phyloP scores from a whole-genome alignment of 805 yeast genomes.

The Priceomyces melissophilus region DNA sequence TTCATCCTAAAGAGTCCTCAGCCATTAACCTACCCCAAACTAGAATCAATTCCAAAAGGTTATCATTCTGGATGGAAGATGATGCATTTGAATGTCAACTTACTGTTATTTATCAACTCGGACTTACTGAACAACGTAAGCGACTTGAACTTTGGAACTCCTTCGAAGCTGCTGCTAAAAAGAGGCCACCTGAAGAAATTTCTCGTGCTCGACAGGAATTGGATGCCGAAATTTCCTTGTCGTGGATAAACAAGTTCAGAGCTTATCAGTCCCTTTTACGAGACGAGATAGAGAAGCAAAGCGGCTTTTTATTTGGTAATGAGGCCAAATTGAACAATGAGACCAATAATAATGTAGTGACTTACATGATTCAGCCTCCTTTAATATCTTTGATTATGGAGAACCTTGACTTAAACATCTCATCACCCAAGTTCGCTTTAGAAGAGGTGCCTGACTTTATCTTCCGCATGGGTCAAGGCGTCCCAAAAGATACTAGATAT shows the following conservation, averaged over 20 bases:
- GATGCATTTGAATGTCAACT: conserved; percentile 43
- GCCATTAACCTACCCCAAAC: conserved; percentile 28
- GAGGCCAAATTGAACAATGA: conserved; percentile 20
- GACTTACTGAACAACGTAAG: conserved; percentile 37
- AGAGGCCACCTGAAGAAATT: conserved; percentile 14
- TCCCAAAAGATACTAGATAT: conserved; percentile 67
- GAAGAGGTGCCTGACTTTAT: conserved; percentile 56
- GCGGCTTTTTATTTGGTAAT: conserved; percentile 32
- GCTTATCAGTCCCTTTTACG: conserved; percentile 38
- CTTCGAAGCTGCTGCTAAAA: conserved; percentile 16
- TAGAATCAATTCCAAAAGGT: conserved; percentile 19
- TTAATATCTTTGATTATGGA: conserved; percentile 29
- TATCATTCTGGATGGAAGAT: conserved; percentile 38
- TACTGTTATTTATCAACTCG: conserved; percentile 40
- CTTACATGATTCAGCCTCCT: conserved; percentile 35
- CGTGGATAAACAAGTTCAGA: conserved; percentile 70
- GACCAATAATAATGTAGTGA: conserved; percentile 23
- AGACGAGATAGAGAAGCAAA: conserved; percentile 35
- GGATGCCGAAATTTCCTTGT: conserved; percentile 47
- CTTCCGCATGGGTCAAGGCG: conserved; percentile 74
- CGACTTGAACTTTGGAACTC: conserved; percentile 27
- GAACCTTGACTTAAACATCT: conserved; percentile 20
- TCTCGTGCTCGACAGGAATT: conserved; percentile 18
- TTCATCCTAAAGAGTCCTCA: conserved; percentile 29
- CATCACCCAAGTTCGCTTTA: conserved; percentile 25